Conservation (phyloP, 805 yeast species). For the Saturnispora quitensis region DNA sequence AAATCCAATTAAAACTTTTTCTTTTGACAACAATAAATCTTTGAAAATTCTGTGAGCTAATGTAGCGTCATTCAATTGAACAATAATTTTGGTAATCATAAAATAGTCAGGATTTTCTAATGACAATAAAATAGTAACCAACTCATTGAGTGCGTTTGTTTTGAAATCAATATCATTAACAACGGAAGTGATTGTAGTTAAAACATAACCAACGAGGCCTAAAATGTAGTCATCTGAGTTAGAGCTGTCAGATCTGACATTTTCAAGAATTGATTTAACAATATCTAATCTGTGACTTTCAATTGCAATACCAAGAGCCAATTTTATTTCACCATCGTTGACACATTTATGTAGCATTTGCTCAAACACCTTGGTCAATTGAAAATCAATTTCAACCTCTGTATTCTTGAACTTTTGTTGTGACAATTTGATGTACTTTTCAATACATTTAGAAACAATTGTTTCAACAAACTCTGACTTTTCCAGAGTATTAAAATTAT, state of each 20-base stretch:
- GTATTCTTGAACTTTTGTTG: slow-evolving; percentile 35
- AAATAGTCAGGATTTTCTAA: slow-evolving; percentile 69
- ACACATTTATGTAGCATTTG: slow-evolving; percentile 80
- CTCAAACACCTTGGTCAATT: slow-evolving; percentile 65
- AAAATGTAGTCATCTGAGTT: slow-evolving; percentile 46
- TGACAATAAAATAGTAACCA: slow-evolving; percentile 51
- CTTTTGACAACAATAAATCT: slow-evolving; percentile 36
- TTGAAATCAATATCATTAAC: slow-evolving; percentile 60
- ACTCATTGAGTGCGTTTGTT: slow-evolving; percentile 47
- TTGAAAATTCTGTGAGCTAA: slow-evolving; percentile 65
- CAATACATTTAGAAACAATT: slow-evolving; percentile 87
- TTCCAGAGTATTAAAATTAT: slow-evolving; percentile 65
- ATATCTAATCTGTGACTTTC: slow-evolving; percentile 84
- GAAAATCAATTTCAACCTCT: slow-evolving; percentile 40
- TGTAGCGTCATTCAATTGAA: slow-evolving; percentile 70
- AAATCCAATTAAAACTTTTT: slow-evolving; percentile 54
- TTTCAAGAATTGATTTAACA: slow-evolving; percentile 48
- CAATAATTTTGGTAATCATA: slow-evolving; percentile 75
- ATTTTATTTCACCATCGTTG: slow-evolving; percentile 55
- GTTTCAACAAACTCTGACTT: slow-evolving; percentile 86
- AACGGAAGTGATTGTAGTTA: slow-evolving; percentile 56
- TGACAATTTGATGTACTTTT: slow-evolving; percentile 62
- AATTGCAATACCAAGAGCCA: slow-evolving; percentile 84
- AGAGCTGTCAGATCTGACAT: slow-evolving; percentile 17
- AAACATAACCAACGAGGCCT: slow-evolving; percentile 58